These are phyloP conservation scores for Carex cristatella DNA, from an alignment of 176 grass and related monocot species.

Conservation along the genomic window DNA sequence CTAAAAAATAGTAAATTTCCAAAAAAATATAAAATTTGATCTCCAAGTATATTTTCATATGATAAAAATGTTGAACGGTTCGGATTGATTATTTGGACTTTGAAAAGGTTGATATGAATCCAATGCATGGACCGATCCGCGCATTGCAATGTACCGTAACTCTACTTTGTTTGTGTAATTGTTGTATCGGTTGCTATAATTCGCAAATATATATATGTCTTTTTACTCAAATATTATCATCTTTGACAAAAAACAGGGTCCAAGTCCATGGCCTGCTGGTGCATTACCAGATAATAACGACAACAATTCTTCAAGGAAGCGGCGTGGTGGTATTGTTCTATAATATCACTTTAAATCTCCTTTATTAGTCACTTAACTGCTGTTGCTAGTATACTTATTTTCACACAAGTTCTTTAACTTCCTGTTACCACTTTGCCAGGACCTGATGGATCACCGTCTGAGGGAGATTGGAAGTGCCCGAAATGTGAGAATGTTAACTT, in stretches of 20 bases:
- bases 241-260: slow-evolving; percentile 35
- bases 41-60: no score
- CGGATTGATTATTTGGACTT: no score
- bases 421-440: slow-evolving; percentile 33
- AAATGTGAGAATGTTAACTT: slow-evolving; percentile 92
- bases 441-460: slow-evolving; percentile 64
- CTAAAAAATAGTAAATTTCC: no score
- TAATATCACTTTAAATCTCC: not conserved
- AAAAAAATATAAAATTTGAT: no score
- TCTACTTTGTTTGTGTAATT: not conserved
- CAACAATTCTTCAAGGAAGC: slow-evolving; percentile 77
- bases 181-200: not conserved
- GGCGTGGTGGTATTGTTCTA: slow-evolving; percentile 63
- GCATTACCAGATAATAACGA: slow-evolving; percentile 62
- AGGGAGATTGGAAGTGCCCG: slow-evolving; percentile 85
- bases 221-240: not conserved
- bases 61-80: no score
- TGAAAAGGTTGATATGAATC: no score
- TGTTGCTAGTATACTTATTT: not conserved
- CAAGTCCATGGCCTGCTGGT: slow-evolving; percentile 62
- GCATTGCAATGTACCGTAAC: no score
- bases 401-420: not conserved
- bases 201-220: not conserved
- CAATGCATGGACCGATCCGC: no score
- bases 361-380: not conserved